These are phyloP conservation scores for Apiospora phragmitis DNA, from an alignment of 2,329 filamentous ascomycete genomes.

Conservation along the genomic window DNA sequence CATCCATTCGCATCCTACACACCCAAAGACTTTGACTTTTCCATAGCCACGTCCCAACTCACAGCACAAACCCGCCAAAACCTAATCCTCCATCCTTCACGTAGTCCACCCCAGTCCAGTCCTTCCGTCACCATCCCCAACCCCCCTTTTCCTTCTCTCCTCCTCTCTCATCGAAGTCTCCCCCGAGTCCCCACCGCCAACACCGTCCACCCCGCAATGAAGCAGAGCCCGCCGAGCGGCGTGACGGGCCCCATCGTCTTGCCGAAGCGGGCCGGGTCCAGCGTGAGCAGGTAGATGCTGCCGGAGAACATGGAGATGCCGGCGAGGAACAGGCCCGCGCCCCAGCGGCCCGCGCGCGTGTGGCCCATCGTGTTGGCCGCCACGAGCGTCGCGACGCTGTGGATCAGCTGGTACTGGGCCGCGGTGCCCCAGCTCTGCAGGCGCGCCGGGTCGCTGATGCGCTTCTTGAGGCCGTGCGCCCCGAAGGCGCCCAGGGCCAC, in stretches of 20 bases:
- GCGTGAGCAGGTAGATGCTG: conserved; percentile 62
- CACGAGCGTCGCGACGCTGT: conserved; percentile 61
- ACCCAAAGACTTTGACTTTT: neutral
- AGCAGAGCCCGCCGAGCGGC: conserved; percentile 61
- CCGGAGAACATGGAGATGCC: conserved; percentile 70
- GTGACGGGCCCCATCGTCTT: conserved; percentile 64
- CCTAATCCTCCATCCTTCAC: neutral
- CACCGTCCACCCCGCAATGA: conserved; percentile 64
- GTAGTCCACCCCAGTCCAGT: neutral
- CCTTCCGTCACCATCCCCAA: neutral
- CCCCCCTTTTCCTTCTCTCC: neutral
- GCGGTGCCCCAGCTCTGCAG: conserved; percentile 64
- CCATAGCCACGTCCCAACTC: neutral
- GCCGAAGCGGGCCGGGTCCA: conserved; percentile 59
- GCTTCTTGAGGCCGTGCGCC: conserved; percentile 64
- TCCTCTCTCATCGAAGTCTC: neutral
- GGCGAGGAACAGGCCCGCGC: conserved; percentile 59
- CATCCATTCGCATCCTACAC: neutral
- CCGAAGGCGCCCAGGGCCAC: conserved; percentile 67
- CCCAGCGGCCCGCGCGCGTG: conserved; percentile 57
- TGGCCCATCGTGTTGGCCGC: conserved; percentile 51
- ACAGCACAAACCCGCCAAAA: neutral
- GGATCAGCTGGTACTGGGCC: conserved; percentile 62
- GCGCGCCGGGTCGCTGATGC: conserved; percentile 57
- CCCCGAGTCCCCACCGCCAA: conserved; percentile 32